Base-by-base conservation (phyloP, 441 rosid genomes). In the Pelargonium myrrhifolium region DNA sequence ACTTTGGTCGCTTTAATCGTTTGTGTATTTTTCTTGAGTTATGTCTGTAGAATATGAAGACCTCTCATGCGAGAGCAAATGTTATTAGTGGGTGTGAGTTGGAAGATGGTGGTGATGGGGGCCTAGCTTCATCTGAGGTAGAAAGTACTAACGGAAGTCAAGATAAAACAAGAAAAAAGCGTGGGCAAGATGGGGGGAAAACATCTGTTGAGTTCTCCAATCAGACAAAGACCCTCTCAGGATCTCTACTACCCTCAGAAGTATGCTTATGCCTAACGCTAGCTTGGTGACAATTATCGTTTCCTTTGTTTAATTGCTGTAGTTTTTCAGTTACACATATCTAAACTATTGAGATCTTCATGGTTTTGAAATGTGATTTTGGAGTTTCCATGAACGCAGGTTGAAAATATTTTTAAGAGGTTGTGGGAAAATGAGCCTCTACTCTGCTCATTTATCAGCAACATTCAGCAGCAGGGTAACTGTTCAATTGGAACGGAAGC, bases 371-470 rank as follows among this genome's bases (percentile, higher is more conserved):
- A 6, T 2, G 37, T 64, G 49, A 59, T 59, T 69, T 61, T 58
- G 70, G 45, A 37, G 28, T 24, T 18, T 37, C 8, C 21, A 66
- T 74, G 76, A 55, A 77, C 68, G 62, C 79, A 95, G 97, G 97
- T 80, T 49, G 92, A 81, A 69, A 76, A 76, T 49, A 78, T 87
- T 68, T 65, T 85, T 56, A 82, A 87, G 80, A 72, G 72, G 43
- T 71, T 94, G 75, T 94, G 99, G 99, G 82, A 86, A 76, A 90
- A 94, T 78, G 99, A 94, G 84, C 62, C 75, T 58, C 86, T 72
- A 22, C 76, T 90, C 72, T 94, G 98, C 82, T 85, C 93, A 56
- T 87, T 86, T 72, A 79, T 94, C 65, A 87, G 84, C 79, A 83
- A 86, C 78, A 74, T 94, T 79, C 94, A 89, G 87, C 87, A 83